phyloP scores from a whole-genome alignment of 768 basidiomycete species.

The Tubosaeta brunneosetosa region DNA sequence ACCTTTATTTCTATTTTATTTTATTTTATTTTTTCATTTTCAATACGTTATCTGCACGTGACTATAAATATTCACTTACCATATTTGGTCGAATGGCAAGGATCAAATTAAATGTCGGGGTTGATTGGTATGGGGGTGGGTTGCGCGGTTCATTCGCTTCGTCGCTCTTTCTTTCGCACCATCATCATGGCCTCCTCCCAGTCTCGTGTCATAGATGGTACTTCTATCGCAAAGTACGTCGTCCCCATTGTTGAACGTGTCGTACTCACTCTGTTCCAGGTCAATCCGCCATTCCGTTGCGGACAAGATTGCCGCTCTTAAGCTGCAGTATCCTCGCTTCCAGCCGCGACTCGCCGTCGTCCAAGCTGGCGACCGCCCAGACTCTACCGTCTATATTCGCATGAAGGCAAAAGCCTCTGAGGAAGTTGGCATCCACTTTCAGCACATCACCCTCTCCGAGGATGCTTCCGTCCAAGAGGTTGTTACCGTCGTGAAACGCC shows the following conservation, averaged over 20 bases:
- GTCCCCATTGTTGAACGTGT: conserved; percentile 4
- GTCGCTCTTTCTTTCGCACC: conserved; percentile 18
- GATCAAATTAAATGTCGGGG: background rate
- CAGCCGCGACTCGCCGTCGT: conserved; percentile 87
- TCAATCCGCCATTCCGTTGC: conserved; percentile 75
- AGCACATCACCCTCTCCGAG: conserved; percentile 70
- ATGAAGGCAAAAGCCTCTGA: conserved; percentile 97
- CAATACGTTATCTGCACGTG: conserved; percentile 18
- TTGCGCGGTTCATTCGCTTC: background rate
- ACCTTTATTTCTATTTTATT: background rate
- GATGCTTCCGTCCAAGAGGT: conserved; percentile 71
- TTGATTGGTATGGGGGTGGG: conserved; percentile 1
- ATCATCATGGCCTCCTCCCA: conserved; percentile 38
- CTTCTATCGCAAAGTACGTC: conserved; percentile 73
- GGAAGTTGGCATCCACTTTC: conserved; percentile 86
- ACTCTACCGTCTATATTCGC: conserved; percentile 88
- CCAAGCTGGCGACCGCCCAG: conserved; percentile 89
- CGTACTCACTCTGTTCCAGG: conserved; percentile 39
- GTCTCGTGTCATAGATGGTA: conserved; percentile 76
- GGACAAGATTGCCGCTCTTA: conserved; percentile 58
- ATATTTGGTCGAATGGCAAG: background rate
- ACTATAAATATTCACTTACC: conserved; percentile 2
- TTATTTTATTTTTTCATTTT: conserved; percentile 3
- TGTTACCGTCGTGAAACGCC: conserved; percentile 67
- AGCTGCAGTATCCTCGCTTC: conserved; percentile 78